Evolutionary conservation across 2,329 filamentous ascomycete genomes (phyloP).

Genomic region (Fonsecaea pugnacius): DNA sequence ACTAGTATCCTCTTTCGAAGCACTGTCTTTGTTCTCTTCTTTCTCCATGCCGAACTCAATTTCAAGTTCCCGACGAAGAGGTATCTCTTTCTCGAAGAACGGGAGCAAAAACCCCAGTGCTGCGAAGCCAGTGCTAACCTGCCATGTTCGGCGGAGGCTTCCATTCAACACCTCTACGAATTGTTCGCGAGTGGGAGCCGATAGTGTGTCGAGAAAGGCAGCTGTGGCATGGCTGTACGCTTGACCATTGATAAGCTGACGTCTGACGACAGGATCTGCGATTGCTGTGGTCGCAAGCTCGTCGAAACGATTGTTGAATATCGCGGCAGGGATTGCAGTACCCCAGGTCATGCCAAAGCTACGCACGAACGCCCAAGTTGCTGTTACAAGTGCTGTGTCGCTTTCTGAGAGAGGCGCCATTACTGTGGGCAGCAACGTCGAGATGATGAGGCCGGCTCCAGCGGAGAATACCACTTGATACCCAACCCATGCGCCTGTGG

Average conservation of each 20-base stretch:
- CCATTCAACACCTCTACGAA: constrained; percentile 24
- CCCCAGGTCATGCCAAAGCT: constrained; percentile 41
- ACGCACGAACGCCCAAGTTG: constrained; percentile 39
- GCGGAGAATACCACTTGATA: constrained; percentile 37
- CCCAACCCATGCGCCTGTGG: constrained; percentile 35
- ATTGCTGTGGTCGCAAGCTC: constrained; percentile 3
- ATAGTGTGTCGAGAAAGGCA: constrained; percentile 19
- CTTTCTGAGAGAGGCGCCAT: constrained; percentile 36
- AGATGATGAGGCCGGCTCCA: constrained; percentile 35
- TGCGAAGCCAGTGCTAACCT: constrained; percentile 32
- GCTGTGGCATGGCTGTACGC: constrained; percentile 10
- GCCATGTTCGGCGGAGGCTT: constrained; percentile 32
- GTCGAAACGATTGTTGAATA: constrained; percentile 40
- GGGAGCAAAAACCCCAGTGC: constrained; percentile 29
- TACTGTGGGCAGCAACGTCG: constrained; percentile 36
- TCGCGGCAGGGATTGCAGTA: constrained; percentile 36
- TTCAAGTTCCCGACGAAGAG: constrained; percentile 31
- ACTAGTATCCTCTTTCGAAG: background rate
- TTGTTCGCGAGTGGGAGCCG: constrained; percentile 14
- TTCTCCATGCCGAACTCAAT: constrained; percentile 26
- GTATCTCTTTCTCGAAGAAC: constrained; percentile 31
- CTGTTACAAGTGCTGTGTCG: constrained; percentile 36
- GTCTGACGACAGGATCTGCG: background rate
- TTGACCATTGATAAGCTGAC: constrained; percentile 13
- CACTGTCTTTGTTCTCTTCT: background rate